These are phyloP conservation scores for Thelephora aurantiotincta DNA, from an alignment of 768 basidiomycete species.

Conservation along the genomic window DNA sequence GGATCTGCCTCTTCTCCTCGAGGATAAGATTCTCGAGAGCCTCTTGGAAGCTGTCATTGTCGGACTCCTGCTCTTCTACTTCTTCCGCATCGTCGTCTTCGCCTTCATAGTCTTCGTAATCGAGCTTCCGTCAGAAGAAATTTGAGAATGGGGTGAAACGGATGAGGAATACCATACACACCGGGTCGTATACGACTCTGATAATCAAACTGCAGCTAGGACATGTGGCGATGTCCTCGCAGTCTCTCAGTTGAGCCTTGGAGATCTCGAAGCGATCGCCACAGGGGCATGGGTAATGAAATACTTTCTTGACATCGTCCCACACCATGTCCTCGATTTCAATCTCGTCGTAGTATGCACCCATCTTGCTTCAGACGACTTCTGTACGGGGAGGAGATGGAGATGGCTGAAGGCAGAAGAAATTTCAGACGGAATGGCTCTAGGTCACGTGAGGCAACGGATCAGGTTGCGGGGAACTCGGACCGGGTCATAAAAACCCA, in stretches of 20 bases:
- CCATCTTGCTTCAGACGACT: constrained; percentile 30
- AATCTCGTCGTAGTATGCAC: constrained; percentile 89
- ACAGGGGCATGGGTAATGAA: constrained; percentile 95
- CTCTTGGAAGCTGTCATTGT: constrained; percentile 39
- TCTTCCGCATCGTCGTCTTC: constrained; percentile 20
- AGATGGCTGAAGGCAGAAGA: neutral
- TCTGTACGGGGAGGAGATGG: neutral
- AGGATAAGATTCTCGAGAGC: constrained; percentile 51
- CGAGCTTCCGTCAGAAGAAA: constrained; percentile 35
- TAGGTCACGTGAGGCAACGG: neutral
- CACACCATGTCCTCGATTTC: constrained; percentile 96
- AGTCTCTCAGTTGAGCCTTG: constrained; percentile 68
- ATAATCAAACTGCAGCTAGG: constrained; percentile 93
- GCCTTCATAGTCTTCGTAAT: constrained; percentile 67
- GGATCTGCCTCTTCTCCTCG: constrained; percentile 16
- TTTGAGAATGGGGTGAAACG: neutral
- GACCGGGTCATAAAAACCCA: too few relatives aligned
- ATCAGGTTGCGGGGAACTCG: neutral
- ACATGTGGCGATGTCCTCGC: constrained; percentile 90
- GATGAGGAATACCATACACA: constrained; percentile 26
- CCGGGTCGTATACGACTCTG: constrained; percentile 88
- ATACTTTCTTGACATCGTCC: constrained; percentile 72
- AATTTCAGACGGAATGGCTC: neutral
- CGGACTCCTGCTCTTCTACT: constrained; percentile 8
- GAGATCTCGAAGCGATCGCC: constrained; percentile 97